Conservation (phyloP, 192 early-diverging fungal genomes). For the Coemansia sp. region DNA sequence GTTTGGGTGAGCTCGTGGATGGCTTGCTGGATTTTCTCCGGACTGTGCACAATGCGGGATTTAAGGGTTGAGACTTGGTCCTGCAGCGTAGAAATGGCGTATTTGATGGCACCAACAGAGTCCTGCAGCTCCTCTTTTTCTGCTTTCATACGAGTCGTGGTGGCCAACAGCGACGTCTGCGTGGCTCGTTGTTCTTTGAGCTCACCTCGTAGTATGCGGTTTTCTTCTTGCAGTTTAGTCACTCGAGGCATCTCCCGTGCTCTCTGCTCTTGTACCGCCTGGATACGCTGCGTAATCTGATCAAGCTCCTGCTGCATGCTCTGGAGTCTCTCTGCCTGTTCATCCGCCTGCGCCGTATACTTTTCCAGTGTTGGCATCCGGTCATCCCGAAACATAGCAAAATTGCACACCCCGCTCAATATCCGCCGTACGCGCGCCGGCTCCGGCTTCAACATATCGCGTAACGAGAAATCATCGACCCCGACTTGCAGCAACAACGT, state of each 20-base stretch:
- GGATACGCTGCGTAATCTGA: constrained; percentile 59
- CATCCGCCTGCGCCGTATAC: constrained; percentile 60
- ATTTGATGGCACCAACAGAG: constrained; percentile 49
- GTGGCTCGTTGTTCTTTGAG: constrained; percentile 54
- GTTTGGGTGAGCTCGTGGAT: constrained; percentile 61
- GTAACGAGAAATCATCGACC: constrained; percentile 70
- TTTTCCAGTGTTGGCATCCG: constrained; percentile 65
- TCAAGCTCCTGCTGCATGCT: constrained; percentile 55
- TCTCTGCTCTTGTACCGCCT: constrained; percentile 53
- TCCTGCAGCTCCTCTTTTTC: constrained; percentile 60
- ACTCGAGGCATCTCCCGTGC: constrained; percentile 58
- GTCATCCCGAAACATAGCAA: constrained; percentile 87
- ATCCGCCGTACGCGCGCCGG: constrained; percentile 63
- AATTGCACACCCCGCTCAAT: constrained; percentile 86
- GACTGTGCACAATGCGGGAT: constrained; percentile 70
- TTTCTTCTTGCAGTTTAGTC: constrained; percentile 53
- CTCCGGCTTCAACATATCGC: constrained; percentile 81
- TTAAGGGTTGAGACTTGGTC: constrained; percentile 56
- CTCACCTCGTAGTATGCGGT: constrained; percentile 55
- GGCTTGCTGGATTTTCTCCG: constrained; percentile 70
- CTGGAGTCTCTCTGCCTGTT: constrained; percentile 40
- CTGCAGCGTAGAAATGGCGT: constrained; percentile 55
- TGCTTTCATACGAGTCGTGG: constrained; percentile 52
- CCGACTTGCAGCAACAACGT: constrained; percentile 72
- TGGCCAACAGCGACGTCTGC: constrained; percentile 42